Percentiles rank a stretch among this genome's conserved stretches.
Evolutionary conservation across 495 filamentous ascomycete genomes (phyloP).

Genomic region (Margaritispora aquatica): DNA sequence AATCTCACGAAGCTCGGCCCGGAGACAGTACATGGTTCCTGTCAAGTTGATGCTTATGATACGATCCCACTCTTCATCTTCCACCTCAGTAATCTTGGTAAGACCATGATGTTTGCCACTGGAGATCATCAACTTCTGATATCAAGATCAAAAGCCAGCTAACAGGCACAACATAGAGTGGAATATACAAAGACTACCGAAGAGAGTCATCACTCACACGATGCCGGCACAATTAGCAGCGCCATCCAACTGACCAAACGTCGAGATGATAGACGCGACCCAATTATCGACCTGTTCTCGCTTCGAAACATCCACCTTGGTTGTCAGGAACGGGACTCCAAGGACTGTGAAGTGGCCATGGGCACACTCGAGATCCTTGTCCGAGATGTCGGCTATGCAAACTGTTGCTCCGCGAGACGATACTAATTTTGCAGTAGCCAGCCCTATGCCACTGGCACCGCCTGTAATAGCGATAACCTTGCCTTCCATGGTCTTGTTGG

Average conservation of each 20-base stretch:
- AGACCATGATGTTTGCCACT: conserved; percentile 28
- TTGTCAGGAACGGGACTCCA: conserved; percentile 4
- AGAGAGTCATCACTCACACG: conserved; percentile 11
- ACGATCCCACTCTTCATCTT: conserved; percentile 43
- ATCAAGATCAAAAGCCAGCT: too few species aligned
- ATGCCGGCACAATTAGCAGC: conserved; percentile 48
- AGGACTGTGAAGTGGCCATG: conserved; percentile 15
- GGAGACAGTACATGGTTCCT: conserved; percentile 51
- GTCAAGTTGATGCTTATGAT: conserved; percentile 50
- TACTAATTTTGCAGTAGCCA: conserved; percentile 40
- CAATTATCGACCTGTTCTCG: conserved; percentile 24
- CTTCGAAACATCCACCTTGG: conserved; percentile 35
- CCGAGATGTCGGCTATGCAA: conserved; percentile 39
- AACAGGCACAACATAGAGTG: too few species aligned
- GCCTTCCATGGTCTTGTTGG: conserved; percentile 15
- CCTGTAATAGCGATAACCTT: conserved; percentile 45
- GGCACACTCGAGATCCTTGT: conserved; percentile 20
- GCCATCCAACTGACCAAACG: conserved; percentile 38
- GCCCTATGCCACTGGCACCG: conserved; percentile 48
- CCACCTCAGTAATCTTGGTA: conserved; percentile 31
- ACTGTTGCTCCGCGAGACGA: conserved; percentile 36
- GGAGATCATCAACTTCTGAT: background rate
- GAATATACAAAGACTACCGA: background rate
- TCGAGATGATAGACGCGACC: conserved; percentile 26
- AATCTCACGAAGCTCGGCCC: conserved; percentile 45